Evolutionary conservation across 805 yeast species (phyloP), one percentile per base, ranked within the genome.

Genomic region (Isabelozyma pseudorhagii): DNA sequence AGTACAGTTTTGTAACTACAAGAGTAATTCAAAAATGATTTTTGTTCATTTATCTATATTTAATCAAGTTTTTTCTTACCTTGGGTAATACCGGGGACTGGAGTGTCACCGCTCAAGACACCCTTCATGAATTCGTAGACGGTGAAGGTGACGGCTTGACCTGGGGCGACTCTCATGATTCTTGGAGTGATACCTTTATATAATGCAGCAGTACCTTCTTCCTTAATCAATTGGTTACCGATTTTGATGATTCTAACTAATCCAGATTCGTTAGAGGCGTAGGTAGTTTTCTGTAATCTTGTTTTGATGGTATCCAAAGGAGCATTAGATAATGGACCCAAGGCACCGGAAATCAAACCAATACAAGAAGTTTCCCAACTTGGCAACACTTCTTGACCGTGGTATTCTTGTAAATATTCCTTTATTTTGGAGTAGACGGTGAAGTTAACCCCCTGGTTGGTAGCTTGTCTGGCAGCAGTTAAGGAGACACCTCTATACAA

Each of bases 141-240:
- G 7, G 98, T 94, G 75, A 93, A 93, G 14, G 97, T 94, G 50
- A 93, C 98, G 49, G 98, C 97, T 74, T 93, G 99, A 54, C 99
- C 99, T 21, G 99, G 97, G 10, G 99, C 99, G 46, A 93, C 99
- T 75, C 99, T 87, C 96, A 93, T 92, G 59, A 93, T 93, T 76
- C 99, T 86, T 60, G 99, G 99, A 21, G 97, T 91, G 66, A 93
- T 93, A 74, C 99, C 99, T 49, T 66, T 66, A 53, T 66, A 66
- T 46, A 66, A 69, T 14, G 78, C 78, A 49, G 67, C 67, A 40
- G 65, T 60, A 48, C 99, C 99, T 72, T 91, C 97, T 75, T 90
- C 96, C 66, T 83, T 84, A 57, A 92, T 75, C 69, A 93, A 79
- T 62, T 85, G 92, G 44, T 75, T 74, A 52, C 96, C 89, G 62